A percentile compares a stretch with the other conserved stretches of the same genome.
phyloP scores from a whole-genome alignment of 1,284 basidiomycete species.

The Ceratobasidium sp. region DNA sequence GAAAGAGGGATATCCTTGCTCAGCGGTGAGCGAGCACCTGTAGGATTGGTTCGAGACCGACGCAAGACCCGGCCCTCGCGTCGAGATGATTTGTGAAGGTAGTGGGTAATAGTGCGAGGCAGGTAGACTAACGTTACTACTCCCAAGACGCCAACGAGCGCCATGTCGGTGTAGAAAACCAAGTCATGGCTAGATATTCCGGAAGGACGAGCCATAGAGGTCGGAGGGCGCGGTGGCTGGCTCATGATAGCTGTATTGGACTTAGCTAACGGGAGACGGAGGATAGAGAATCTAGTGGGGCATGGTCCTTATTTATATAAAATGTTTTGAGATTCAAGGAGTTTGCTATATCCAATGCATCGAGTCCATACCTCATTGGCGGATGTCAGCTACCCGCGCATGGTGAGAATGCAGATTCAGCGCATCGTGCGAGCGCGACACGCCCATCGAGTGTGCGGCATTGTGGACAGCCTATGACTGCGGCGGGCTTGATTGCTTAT shows the following conservation, averaged over 20 bases:
- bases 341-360: not conserved
- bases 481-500: not conserved
- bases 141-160: conserved; percentile 22
- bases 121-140: conserved; percentile 9
- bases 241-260: not conserved
- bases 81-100: conserved; percentile 8
- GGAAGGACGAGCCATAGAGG: not conserved
- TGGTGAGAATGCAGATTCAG: not conserved
- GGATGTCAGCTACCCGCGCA: not conserved
- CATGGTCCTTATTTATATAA: not conserved
- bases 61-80: conserved; percentile 26
- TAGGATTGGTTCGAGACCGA: not conserved
- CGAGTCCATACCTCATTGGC: not conserved
- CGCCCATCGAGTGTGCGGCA: not conserved
- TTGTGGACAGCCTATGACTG: conserved; percentile 3
- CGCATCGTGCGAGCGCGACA: not conserved
- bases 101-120: conserved; percentile 25
- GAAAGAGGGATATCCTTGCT: not conserved
- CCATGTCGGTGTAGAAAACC: conserved; percentile 28
- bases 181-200: conserved; percentile 18
- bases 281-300: not conserved
- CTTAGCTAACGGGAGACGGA: not conserved
- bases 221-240: not conserved
- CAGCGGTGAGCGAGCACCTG: not conserved
- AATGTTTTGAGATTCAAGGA: not conserved